Base-by-base conservation (phyloP, 805 yeast genomes). In the Barnettozyma vustinii region DNA sequence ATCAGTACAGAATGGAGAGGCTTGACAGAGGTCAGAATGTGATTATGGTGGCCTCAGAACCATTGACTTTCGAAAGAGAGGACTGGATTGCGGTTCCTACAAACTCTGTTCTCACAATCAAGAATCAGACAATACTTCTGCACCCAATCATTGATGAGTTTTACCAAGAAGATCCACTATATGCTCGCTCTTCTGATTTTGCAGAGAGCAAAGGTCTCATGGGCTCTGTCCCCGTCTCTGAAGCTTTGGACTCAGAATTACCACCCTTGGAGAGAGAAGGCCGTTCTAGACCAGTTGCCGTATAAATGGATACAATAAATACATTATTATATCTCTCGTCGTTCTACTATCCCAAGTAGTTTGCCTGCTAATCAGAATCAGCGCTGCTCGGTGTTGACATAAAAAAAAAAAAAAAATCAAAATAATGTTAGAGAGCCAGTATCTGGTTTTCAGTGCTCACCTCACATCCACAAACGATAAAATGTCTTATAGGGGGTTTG, bases 31-130 rank as follows among this genome's bases (percentile, higher is more conserved):
- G 94, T 9, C 97, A 92, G 66, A 92, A 89, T 65, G 92, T 94
- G 16, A 84, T 92, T n/a, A 85, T 94, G 83, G 94, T 94, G 44
- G 96, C 99, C 1, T 85, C 96, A 16, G 99, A 94, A 63, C 99
- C 99, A 0, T 73, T 94, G 49, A 94, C 99, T 0, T 94, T 94
- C 65, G 98, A 94, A 69, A 72, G 99, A 48, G 92, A 91, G 37
- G 99, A 94, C 67, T 94, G 99, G 99, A 87, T 92, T 45, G 84
- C 97, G 4, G 95, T 94, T 1, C 98, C 98, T 2, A 86, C 98
- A 1, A 94, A 94, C 64, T 86, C 97, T 3, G 71, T 84, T 1
- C 65, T 94, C 15, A 87, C 96, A 0, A 81, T 94, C 51, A 83
- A 81, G 54, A 83, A 81, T 48, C 96, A 91, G 64, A 88, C 96